Base-by-base conservation (phyloP, 2,329 filamentous ascomycete genomes). In the Massarina eburnea region DNA sequence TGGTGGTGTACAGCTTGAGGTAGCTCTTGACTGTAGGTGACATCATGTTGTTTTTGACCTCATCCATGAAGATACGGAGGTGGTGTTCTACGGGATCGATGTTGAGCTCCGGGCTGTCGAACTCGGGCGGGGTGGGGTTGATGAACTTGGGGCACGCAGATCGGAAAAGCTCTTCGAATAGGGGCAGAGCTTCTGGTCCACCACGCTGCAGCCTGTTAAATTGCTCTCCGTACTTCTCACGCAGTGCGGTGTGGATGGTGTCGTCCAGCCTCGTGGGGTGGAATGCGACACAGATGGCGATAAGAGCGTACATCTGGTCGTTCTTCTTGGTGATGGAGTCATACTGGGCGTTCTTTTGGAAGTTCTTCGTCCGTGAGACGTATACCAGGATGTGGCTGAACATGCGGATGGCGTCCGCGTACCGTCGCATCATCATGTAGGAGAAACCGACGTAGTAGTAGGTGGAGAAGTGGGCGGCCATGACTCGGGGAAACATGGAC, bases 341-440 rank as follows among this genome's bases (percentile, higher is more conserved):
- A 78, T 96, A 97, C 78, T 96, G 88, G 21, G 89, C 88, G 73
- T 91, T 95, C 85, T 97, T 99, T 78, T 99, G 94, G 85, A 97
- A 97, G 82, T 97, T 97, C 88, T 99, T 99, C 70, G 94, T 99
- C 66, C 94, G 83, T 61, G 91, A 96, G 59, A 99, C 91, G 77
- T 97, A 99, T 76, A 99, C 88, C 64, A 99, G 85, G 74, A 99
- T 99, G 82, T 99, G 94, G 81, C 89, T 95, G 85, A 99, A 99
- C 87, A 96, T 96, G 81, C 92, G 91, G 78, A 99, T 96, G 73
- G 94, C 94, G 75, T 99, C 94, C 75, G 91, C 89, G 73, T 99
- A 99, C 71, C 94, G 89, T 78, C 94, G 91, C 89, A 97, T 95
- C 94, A 99, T 99, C 92, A 99, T 97, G 86, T 99, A 99, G 61